Base-by-base conservation (phyloP, 306 rosid species). In the Styphnolobium japonicum region DNA sequence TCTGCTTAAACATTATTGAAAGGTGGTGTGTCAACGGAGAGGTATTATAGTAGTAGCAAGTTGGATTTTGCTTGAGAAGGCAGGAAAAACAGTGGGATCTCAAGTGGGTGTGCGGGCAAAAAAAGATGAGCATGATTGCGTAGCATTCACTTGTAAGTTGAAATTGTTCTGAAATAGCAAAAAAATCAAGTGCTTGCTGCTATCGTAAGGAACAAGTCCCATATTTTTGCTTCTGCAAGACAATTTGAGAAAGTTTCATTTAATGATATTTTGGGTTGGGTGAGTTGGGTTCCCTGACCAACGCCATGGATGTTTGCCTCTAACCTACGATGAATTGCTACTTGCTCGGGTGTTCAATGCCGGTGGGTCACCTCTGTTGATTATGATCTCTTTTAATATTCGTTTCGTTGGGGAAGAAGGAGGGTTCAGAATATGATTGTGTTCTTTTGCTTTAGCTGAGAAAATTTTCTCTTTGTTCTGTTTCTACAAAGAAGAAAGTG, bases 41-140 rank as follows among this genome's bases (percentile, higher is more conserved):
- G 7, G 27, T 61, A 8, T 14, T 5, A 10, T 10, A 40, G 77
- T 11, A 74, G 63, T 58, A 68, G 51, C 82, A 56, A 84, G 36
- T 63, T 82, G 82, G 83, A 21, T 81, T 81, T 94, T 90, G 97
- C 98, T 94, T 92, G 85, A 48, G 85, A 85, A 85, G 21, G 71
- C 81, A 89, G 92, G 71, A 85, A 92, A 78, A 46, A 58, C 72
- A 82, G 80, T 69, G 77, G 81, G 75, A 80, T 53, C 25, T 79
- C 49, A 55, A 73, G 81, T 85, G 78, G 75, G 55, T 69, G 80
- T 42, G 70, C 51, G 61, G 70, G 10, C 52, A 43, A 65, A 73
- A 78, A 60, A 65, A 43, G 81, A 67, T 34, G 58, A 21, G 45
- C 75, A 82, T 85, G 81, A 80, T 85, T 79, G 87, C 81, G 48